A percentile compares a stretch with the other conserved stretches of the same genome.
phyloP scores from a whole-genome alignment of 257 asterid species.

The Solanum raphanifolium region DNA sequence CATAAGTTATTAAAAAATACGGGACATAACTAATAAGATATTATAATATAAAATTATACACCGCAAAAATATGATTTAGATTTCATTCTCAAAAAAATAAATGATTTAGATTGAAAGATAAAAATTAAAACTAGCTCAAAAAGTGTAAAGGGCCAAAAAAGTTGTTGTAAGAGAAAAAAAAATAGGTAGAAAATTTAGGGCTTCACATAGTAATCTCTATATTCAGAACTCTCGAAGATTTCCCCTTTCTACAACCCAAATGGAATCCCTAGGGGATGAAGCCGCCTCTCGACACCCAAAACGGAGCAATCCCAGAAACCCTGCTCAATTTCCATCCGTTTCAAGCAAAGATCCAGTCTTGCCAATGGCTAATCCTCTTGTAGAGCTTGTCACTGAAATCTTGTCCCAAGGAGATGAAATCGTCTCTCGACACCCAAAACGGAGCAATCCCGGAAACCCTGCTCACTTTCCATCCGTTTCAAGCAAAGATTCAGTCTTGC shows the following conservation, averaged over 20 bases:
- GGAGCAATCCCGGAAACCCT: not conserved
- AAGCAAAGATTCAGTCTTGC: conserved; percentile 30
- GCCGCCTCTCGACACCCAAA: not conserved
- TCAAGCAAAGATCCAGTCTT: conserved; percentile 29
- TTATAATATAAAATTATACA: too few species aligned
- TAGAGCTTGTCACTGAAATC: not conserved
- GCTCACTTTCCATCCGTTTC: not conserved
- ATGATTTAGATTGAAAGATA: not conserved
- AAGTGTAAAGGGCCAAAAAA: not conserved
- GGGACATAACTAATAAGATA: not conserved
- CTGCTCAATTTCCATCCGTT: not conserved
- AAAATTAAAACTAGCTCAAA: not conserved
- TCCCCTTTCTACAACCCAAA: not conserved
- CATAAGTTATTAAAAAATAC: too few species aligned
- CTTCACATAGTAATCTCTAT: not conserved
- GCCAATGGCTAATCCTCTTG: conserved; percentile 20
- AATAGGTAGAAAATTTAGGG: not conserved
- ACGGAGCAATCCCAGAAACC: not conserved
- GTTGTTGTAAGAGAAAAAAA: not conserved
- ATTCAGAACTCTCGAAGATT: not conserved
- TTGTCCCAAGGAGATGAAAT: not conserved
- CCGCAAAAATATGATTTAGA: not conserved
- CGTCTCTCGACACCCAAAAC: not conserved
- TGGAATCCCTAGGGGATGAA: not conserved
- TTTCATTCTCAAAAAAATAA: too few species aligned